A percentile compares a stretch with the other conserved stretches of the same genome.
phyloP scores from a whole-genome alignment of 2,329 filamentous ascomycete species.

The Alternaria atra region DNA sequence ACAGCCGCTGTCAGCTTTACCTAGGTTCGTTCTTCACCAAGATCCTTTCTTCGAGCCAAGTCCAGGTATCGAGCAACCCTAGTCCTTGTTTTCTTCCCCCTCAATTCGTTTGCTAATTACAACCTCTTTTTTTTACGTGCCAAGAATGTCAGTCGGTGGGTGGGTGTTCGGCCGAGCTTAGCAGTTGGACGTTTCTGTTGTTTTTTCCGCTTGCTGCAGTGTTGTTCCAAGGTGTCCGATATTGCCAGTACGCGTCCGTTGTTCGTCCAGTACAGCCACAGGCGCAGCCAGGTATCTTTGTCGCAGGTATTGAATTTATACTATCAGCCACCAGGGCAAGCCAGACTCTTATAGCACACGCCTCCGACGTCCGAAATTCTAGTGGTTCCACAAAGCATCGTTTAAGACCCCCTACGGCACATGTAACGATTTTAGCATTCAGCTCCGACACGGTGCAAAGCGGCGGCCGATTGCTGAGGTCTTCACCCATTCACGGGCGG shows the following conservation, averaged over 20 bases:
- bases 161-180: not conserved
- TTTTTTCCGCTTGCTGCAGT: not conserved
- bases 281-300: not conserved
- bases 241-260: not conserved
- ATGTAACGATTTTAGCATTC: conserved; percentile 8
- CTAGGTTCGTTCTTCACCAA: not conserved
- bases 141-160: not conserved
- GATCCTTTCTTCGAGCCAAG: not conserved
- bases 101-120: not conserved
- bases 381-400: not conserved
- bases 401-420: not conserved
- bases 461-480: conserved; percentile 4
- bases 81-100: not conserved
- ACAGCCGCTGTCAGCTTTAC: not conserved
- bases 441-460: conserved; percentile 6
- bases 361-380: not conserved
- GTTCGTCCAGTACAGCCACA: not conserved
- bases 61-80: not conserved
- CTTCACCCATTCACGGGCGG: not conserved
- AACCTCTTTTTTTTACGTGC: not conserved
- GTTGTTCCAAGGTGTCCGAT: not conserved
- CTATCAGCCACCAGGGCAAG: not conserved
- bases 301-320: not conserved
- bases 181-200: not conserved
- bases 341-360: not conserved